A percentile compares a stretch with the other conserved stretches of the same genome.
Evolutionary conservation across 2,329 filamentous ascomycete genomes (phyloP).

Genomic region (Tolypocladium sp.): DNA sequence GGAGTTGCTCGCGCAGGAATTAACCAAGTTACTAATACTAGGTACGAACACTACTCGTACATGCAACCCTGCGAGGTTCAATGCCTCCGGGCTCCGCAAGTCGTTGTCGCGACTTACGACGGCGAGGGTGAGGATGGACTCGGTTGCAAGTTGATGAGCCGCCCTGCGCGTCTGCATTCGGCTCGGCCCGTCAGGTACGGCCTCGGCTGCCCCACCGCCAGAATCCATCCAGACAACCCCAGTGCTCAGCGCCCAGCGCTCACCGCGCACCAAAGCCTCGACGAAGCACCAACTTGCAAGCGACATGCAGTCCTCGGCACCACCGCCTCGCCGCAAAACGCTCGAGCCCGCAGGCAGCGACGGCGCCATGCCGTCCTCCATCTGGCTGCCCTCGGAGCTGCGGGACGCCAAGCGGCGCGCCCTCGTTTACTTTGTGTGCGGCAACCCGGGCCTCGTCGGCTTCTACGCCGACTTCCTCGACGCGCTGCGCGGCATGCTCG

Average conservation of each 20-base stretch:
- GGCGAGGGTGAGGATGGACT: background rate
- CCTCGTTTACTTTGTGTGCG: constrained; percentile 65
- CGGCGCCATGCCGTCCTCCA: constrained; percentile 11
- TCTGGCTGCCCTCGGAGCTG: constrained; percentile 19
- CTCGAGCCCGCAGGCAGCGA: background rate
- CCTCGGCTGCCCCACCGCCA: background rate
- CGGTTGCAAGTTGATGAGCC: no score
- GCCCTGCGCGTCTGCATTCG: background rate
- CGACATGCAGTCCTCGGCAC: background rate
- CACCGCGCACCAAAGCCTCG: background rate
- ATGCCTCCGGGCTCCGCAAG: background rate
- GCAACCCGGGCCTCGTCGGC: constrained; percentile 66
- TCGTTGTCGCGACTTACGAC: background rate
- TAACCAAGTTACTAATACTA: background rate
- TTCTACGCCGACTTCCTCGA: constrained; percentile 64
- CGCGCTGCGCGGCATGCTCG: constrained; percentile 44
- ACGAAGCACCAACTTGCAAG: background rate
- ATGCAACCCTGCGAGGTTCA: background rate
- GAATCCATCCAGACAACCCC: background rate
- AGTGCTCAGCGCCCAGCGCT: no score
- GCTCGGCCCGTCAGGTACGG: background rate
- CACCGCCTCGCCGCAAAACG: background rate
- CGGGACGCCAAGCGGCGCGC: constrained; percentile 16
- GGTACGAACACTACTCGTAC: background rate
- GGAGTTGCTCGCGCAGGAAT: no score